Conservation (phyloP, 225 moss, liverwort and hornwort genomes). For the Takakia lepidozioides region DNA sequence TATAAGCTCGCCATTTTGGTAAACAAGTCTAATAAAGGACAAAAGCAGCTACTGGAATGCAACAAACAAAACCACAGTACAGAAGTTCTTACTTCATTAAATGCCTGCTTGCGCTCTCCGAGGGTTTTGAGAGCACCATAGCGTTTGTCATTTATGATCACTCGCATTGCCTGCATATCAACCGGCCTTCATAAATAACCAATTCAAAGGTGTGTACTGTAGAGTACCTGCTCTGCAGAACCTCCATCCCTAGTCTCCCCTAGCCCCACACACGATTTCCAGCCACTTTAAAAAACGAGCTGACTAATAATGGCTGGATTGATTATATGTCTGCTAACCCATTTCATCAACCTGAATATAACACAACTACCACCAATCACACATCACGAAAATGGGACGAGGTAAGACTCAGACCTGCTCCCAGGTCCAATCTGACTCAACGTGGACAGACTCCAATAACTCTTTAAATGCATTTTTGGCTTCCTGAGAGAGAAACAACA, state of each 20-base stretch:
- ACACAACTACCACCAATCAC: too few species aligned
- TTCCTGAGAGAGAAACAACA: slow-evolving; percentile 39
- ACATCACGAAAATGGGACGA: background rate
- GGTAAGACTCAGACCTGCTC: slow-evolving; percentile 57
- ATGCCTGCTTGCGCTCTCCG: slow-evolving; percentile 95
- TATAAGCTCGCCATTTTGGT: too few species aligned
- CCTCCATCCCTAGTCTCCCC: too few species aligned
- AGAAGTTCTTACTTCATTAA: slow-evolving; percentile 76
- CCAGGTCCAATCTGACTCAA: slow-evolving; percentile 99
- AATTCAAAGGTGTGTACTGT: too few species aligned
- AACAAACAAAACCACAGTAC: too few species aligned
- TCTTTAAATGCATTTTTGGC: slow-evolving; percentile 99
- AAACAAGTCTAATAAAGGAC: background rate
- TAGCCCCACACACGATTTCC: too few species aligned
- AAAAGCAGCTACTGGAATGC: background rate
- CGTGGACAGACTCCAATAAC: slow-evolving; percentile 84
- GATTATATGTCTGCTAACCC: too few species aligned
- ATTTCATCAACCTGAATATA: too few species aligned
- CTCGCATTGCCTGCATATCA: slow-evolving; percentile 78
- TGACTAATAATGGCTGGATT: too few species aligned
- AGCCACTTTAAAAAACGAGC: too few species aligned
- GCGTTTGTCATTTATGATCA: slow-evolving; percentile 94
- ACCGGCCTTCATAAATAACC: too few species aligned
- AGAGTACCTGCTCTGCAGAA: too few species aligned
- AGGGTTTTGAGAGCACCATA: slow-evolving; percentile 93